Evolutionary conservation across 2,329 filamentous ascomycete genomes (phyloP), one percentile per base, ranked within the genome.

Genomic region (Alternaria solani): DNA sequence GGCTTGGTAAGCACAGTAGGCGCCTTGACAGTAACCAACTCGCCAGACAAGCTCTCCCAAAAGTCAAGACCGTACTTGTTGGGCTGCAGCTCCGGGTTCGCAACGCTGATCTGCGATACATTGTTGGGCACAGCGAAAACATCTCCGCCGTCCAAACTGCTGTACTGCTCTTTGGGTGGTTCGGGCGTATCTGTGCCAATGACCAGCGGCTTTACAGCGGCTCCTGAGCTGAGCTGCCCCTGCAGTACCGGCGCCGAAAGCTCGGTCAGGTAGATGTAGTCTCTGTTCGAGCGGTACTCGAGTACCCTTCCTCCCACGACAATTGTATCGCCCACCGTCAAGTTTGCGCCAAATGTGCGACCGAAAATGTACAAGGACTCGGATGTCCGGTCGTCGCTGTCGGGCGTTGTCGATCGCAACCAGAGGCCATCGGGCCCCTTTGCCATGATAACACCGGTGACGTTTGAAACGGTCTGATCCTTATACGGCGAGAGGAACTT

Each of bases 41-140:
- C 88, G 28, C 89, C 90, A 55, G 81, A 82, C 59, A 92, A 77
- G 63, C 85, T 88, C 82, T 92, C 88, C 90, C 89, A 92, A 72
- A 91, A 92, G 74, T 92, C 90, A 30, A 92, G 80, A 2, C 89
- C 90, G 69, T 88, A 92, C 42, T 80, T 78, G 23, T 79, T 78
- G 2, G 89, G 89, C 61, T 89, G 75, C 39, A 92, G 82, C 14
- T 80, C 79, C 0, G 89, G 89, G 72, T 92, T 91, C 34, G 73
- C 79, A 6, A 75, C 79, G 2, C 88, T 89, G 39, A 92, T 72
- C 65, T 83, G 82, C 62, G 80, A 84, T 39, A 80, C 79, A 61
- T 87, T 89, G 70, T 90, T 90, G 11, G 90, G 89, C 5, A 90
- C 79, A 1, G 79, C 84, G 62, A 90, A 90, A 38, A 91, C 80